Percentiles rank a stretch among this genome's conserved stretches.
phyloP scores from a whole-genome alignment of 2,329 filamentous ascomycete genomes.

The Elsinoe arachidis region DNA sequence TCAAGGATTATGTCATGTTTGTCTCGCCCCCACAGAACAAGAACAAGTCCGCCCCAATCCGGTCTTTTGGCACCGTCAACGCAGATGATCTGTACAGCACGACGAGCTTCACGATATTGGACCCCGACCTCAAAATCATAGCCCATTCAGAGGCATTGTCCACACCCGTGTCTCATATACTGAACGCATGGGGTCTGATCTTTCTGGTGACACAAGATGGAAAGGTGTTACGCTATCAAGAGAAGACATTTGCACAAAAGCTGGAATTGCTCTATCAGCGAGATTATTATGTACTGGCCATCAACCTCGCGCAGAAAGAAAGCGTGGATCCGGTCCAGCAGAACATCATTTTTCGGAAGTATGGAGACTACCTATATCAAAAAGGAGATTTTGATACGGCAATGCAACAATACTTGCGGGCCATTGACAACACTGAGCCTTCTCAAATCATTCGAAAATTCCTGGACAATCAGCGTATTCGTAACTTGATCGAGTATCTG shows the following conservation, averaged over 20 bases:
- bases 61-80: conserved; percentile 63
- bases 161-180: conserved; percentile 68
- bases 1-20: conserved; percentile 77
- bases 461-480: conserved; percentile 91
- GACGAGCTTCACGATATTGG: conserved; percentile 82
- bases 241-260: conserved; percentile 82
- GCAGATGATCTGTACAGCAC: conserved; percentile 76
- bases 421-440: conserved; percentile 91
- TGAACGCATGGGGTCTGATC: conserved; percentile 83
- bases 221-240: conserved; percentile 83
- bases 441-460: conserved; percentile 97
- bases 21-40: conserved; percentile 66
- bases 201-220: conserved; percentile 87
- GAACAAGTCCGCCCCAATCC: conserved; percentile 49
- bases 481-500: conserved; percentile 93
- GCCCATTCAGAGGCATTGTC: conserved; percentile 81
- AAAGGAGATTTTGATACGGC: conserved; percentile 94
- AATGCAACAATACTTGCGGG: conserved; percentile 97
- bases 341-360: conserved; percentile 85
- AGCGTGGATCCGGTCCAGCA: conserved; percentile 73
- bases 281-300: conserved; percentile 83
- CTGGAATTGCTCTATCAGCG: conserved; percentile 89
- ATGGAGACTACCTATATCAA: conserved; percentile 88
- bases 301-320: conserved; percentile 84
- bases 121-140: conserved; percentile 82